Evolutionary conservation across 768 basidiomycete species (phyloP).

Genomic region (Mrakia blollopis): DNA sequence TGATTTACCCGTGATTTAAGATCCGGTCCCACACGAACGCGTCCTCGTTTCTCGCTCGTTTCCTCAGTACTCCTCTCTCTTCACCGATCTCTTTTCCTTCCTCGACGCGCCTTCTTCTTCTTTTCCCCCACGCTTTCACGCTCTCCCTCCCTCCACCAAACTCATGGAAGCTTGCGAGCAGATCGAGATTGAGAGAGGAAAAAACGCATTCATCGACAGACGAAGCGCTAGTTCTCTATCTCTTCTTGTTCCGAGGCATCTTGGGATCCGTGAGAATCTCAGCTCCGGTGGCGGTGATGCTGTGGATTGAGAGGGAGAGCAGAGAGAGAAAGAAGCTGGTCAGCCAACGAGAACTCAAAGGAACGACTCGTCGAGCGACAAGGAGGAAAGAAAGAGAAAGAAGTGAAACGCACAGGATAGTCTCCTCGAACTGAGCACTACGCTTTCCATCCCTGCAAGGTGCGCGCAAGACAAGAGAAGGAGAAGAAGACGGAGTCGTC

Average conservation of each 20-base stretch:
- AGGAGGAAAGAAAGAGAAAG: not conserved
- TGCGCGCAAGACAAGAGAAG: not conserved
- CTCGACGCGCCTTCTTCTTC: no score
- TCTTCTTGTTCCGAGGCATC: constrained; percentile 28
- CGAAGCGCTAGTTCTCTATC: not conserved
- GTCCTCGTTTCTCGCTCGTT: no score
- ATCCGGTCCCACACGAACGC: no score
- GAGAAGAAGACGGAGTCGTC: not conserved
- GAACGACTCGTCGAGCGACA: not conserved
- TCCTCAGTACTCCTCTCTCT: no score
- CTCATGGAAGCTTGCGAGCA: no score
- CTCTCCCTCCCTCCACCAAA: no score
- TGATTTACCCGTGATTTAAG: no score
- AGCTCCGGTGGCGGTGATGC: constrained; percentile 84
- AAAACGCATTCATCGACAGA: no score
- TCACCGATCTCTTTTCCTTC: no score
- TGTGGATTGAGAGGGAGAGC: constrained; percentile 40
- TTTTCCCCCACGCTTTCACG: no score
- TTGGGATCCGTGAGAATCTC: constrained; percentile 67
- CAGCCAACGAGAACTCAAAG: not conserved
- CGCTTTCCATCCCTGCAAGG: constrained; percentile 64
- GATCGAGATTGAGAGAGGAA: no score
- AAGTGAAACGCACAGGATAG: constrained; percentile 60
- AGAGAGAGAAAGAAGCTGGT: not conserved
- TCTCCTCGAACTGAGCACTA: constrained; percentile 97